Base-by-base conservation (phyloP, 179 eudicot species). In the Silene noctiflora region DNA sequence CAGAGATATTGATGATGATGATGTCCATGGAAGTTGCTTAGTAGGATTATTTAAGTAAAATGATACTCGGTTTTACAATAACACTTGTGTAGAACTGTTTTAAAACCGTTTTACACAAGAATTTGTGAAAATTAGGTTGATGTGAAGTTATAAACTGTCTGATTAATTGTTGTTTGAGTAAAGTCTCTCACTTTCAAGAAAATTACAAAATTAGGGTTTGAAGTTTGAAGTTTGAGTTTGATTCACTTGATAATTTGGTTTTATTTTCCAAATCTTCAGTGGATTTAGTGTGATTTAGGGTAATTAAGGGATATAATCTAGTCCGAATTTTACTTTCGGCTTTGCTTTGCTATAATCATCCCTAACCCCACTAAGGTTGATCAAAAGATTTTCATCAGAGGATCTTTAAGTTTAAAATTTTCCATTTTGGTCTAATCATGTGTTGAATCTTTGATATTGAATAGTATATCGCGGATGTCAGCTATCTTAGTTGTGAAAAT, bases 151-250 rank as follows among this genome's bases (percentile, higher is more conserved):
- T 63, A 11, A 22, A 62, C 31, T 62, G 17, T 62, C 22, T 27
- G 27, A 2, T 7, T 62, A 4, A 0, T 24, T 63, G 3, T 3
- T 63, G 31, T 7, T 63, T 14, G 59, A 16, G 2, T 53, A 53
- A 17, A 14, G n/a, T 53, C 59, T 55, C 20, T 51, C n/a, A 51
- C 56, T 53, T 16, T 53, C 59, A 55, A 55, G 59, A 55, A 14
- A 55, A 55, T 55, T 5, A 1, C 3, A 8, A 39, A 68, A 68
- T 68, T 68, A 68, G 71, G 71, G 55, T 68, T 68, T 67, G 27
- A 67, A 35, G 5, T 19, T 35, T 67, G 71, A 67, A 67, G 29
- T 27, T 27, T 29, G 33, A 29, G n/a, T 35, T 35, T n/a, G 19
- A 6, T 16, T 1, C 24, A 20, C 22, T 35, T 16, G 20, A 67